Evolutionary conservation across 2,329 filamentous ascomycete genomes (phyloP), one percentile per base, ranked within the genome.

Genomic region (Byssochlamys sp.): DNA sequence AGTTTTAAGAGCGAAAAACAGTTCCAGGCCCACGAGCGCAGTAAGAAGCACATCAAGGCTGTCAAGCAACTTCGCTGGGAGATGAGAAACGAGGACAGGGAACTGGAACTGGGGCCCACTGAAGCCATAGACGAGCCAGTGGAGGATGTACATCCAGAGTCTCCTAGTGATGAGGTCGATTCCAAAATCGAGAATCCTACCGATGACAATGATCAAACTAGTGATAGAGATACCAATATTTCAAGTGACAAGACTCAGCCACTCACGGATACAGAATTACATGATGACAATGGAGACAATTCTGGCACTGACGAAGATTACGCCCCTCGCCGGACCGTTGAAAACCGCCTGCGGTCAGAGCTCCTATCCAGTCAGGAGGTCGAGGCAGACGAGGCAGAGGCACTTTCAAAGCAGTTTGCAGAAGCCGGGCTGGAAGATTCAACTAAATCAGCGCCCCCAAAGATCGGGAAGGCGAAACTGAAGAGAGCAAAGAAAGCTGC

Each of bases 41-140:
- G 92, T 78, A 99, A 96, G 72, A 99, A 97, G 74, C 94, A 99
- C 67, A 74, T 86, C 60, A 97, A 96, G 70, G 87, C 90, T 2
- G 81, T 96, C 5, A 86, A 91, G 63, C 83, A 91, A 60, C 74
- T 99, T 45, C 85, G 84, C 66, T 81, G 84, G 66, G 86, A 94
- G 70, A 95, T 99, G 91, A 83, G 81, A 64, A 85, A 86, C 64
- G 89, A 99, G 66, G 87, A 91, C 65, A 77, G 79, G 52, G 79
- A 84, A 53, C 71, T 63, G 51, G 58, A 68, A 57, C 28, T 71
- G 53, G 58, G 58, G 51, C 56, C 33, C 45, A 24, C 2, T n/a
- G 4, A 9, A 10, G 11, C 12, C 3, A 51, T 51, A 12, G 49
- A 51, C 49, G 5, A 5, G 3, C 3, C 25, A 51, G 4, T 12